phyloP scores from a whole-genome alignment of 2,329 filamentous ascomycete species.

The Penicillium italicum region DNA sequence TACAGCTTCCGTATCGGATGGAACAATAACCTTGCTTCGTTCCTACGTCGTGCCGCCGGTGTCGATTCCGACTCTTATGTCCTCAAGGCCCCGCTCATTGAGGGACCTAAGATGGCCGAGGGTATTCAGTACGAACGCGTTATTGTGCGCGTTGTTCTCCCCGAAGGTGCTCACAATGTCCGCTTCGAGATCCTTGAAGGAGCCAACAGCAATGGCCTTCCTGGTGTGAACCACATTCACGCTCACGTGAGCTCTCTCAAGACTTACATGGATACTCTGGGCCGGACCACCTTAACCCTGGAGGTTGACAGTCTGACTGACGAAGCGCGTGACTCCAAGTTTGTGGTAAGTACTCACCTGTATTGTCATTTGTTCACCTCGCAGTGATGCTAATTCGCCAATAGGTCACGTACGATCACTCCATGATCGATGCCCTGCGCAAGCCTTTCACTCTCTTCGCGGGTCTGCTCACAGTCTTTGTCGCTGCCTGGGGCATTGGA shows the following conservation, averaged over 20 bases:
- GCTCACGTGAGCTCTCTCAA: conserved; percentile 64
- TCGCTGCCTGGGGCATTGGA: conserved; percentile 69
- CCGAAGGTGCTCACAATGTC: conserved; percentile 73
- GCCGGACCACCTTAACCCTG: conserved; percentile 76
- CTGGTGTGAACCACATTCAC: conserved; percentile 53
- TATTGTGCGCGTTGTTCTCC: conserved; percentile 76
- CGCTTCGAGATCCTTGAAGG: conserved; percentile 70
- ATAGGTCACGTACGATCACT: conserved; percentile 77
- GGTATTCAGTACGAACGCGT: conserved; percentile 82
- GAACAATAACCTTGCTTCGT: conserved; percentile 79
- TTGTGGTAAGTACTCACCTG: conserved; percentile 54
- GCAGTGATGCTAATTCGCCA: conserved; percentile 1
- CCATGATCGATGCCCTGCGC: conserved; percentile 67
- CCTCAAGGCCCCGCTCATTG: conserved; percentile 86
- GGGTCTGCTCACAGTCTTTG: conserved; percentile 70
- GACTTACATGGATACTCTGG: conserved; percentile 91
- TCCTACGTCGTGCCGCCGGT: conserved; percentile 61
- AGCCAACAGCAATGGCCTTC: conserved; percentile 61
- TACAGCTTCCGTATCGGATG: conserved; percentile 96
- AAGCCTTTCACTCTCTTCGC: conserved; percentile 82
- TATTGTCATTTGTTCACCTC: not conserved
- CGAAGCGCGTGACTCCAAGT: conserved; percentile 76
- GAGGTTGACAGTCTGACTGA: conserved; percentile 85
- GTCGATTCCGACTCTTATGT: conserved; percentile 66
- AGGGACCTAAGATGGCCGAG: conserved; percentile 82